A percentile compares a stretch with the other conserved stretches of the same genome.
These are phyloP conservation scores for Nicotiana benthamiana DNA, from an alignment of 257 asterid genomes.

Conservation along the genomic window DNA sequence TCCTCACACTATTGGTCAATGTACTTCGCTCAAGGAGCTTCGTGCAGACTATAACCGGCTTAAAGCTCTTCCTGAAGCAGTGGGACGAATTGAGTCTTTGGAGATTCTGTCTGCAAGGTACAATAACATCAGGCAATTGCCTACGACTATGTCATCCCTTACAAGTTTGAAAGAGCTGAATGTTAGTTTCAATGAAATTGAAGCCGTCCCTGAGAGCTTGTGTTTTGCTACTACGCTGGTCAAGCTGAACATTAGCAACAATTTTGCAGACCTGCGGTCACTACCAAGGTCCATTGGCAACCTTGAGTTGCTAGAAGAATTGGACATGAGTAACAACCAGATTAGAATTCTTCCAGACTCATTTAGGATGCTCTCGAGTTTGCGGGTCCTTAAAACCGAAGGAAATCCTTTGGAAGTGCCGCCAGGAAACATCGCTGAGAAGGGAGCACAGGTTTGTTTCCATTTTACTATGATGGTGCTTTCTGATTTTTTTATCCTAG, in stretches of 20 bases:
- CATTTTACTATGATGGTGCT: not conserved
- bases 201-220: slow-evolving; percentile 78
- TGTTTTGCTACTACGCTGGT: slow-evolving; percentile 79
- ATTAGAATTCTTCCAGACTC: slow-evolving; percentile 72
- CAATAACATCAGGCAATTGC: slow-evolving; percentile 62
- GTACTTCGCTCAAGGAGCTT: slow-evolving; percentile 61
- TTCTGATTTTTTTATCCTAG: not conserved
- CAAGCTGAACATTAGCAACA: slow-evolving; percentile 80
- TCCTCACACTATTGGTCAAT: slow-evolving; percentile 69
- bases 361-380: slow-evolving; percentile 56
- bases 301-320: slow-evolving; percentile 74
- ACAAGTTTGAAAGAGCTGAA: slow-evolving; percentile 57
- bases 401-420: slow-evolving; percentile 77
- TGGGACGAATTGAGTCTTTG: slow-evolving; percentile 56
- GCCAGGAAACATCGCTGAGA: slow-evolving; percentile 43
- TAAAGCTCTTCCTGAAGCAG: slow-evolving; percentile 89
- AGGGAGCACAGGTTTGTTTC: slow-evolving; percentile 63
- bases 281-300: slow-evolving; percentile 87
- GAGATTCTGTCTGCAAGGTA: slow-evolving; percentile 74
- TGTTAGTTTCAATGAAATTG: slow-evolving; percentile 77
- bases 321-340: slow-evolving; percentile 85
- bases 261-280: slow-evolving; percentile 62
- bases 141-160: slow-evolving; percentile 78
- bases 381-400: slow-evolving; percentile 51
- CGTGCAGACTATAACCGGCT: slow-evolving; percentile 69